Percentiles rank a stretch among this genome's conserved stretches.
Conservation (phyloP, 1,284 basidiomycete genomes). For the Papiliotrema terrestris region DNA sequence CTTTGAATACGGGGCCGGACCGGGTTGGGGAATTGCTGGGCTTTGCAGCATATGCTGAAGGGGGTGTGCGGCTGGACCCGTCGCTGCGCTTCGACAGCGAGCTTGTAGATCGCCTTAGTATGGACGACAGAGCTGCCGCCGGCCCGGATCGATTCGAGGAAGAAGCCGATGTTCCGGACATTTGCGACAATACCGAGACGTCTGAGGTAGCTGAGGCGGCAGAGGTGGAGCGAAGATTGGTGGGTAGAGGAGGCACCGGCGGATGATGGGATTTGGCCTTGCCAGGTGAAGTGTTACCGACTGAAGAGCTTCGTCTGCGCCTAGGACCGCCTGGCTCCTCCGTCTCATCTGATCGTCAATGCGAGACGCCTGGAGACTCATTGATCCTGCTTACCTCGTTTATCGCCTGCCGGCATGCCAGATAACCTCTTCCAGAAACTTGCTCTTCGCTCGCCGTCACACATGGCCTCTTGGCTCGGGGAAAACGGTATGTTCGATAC, state of each 20-base stretch:
- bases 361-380: not conserved
- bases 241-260: slow-evolving; percentile 1
- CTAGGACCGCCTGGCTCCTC: slow-evolving; percentile 4
- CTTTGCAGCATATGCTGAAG: slow-evolving; percentile 13
- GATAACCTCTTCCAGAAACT: slow-evolving; percentile 38
- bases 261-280: not conserved
- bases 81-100: not conserved
- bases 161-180: not conserved
- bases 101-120: slow-evolving; percentile 1
- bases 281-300: not conserved
- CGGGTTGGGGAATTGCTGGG: not conserved
- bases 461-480: slow-evolving; percentile 18
- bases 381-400: not conserved
- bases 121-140: not conserved
- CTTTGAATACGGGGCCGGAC: too few species aligned
- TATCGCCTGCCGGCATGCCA: slow-evolving; percentile 2
- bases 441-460: slow-evolving; percentile 13
- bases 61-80: slow-evolving; percentile 9
- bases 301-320: not conserved
- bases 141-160: slow-evolving; percentile 1
- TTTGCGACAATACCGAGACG: not conserved
- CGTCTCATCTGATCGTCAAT: not conserved
- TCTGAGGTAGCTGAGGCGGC: slow-evolving; percentile 7
- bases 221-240: slow-evolving; percentile 2
- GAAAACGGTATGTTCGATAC: slow-evolving; percentile 24